Base-by-base conservation (phyloP, 352 stramenopile species). In the Pythium apleroticum region DNA sequence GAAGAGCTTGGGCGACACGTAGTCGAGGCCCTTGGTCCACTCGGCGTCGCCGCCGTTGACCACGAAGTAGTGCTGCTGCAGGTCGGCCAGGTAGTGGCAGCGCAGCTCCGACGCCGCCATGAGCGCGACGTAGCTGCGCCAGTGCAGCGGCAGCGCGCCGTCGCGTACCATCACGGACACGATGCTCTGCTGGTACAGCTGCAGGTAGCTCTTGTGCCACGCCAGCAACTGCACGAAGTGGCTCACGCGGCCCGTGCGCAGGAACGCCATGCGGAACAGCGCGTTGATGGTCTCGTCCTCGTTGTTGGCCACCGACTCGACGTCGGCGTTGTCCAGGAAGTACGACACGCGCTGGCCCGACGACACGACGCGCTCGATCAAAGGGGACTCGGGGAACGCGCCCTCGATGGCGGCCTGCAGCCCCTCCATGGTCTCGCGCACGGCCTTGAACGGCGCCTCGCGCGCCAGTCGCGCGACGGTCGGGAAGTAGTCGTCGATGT, bases 1-100 rank as follows among this genome's bases (percentile, higher is more conserved):
- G 59, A 91, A 92, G 25, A 96, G 83, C 75, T 96, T 96, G 33
- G 78, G 77, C 22, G 86, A 74, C 22, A 94, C 75, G 54, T 86
- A 93, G 63, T 96, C 84, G 14, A 96, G 74, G 28, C 88, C 88
- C 66, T 90, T 87, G 61, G 93, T 80, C 88, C 88, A 96, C 69
- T 88, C 77, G 33, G 75, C 72, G 35, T 91, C 81, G 17, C 87
- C 88, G 50, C 79, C 83, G 60, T 93, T 93, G 1, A 93, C 82
- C 5, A 96, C 66, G 59, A 96, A 96, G 53, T 93, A 84, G 69
- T 92, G 86, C 69, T 95, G 84, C 45, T 93, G 74, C 30, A 93
- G 65, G 55, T 92, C 85, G 0, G 84, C 80, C 19, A 93, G 60
- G 66, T 96, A 96, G 63, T 93, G 74, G 46, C 88, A 96, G 2